Base-by-base conservation (phyloP, 1,139 yeast species). In the Geotrichum phurueaensis region DNA sequence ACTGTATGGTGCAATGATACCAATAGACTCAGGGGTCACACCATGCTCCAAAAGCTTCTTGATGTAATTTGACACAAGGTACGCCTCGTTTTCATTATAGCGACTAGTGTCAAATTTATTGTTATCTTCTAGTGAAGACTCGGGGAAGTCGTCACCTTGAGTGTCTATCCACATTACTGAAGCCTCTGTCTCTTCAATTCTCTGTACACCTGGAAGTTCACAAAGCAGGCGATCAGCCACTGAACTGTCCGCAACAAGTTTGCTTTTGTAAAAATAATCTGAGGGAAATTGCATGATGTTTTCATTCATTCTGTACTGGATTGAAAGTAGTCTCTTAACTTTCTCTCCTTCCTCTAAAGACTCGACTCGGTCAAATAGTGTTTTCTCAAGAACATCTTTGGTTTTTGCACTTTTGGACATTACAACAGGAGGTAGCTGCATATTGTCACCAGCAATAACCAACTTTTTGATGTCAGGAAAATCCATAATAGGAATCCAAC, bases 401-500 rank as follows among this genome's bases (percentile, higher is more conserved):
- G 76, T 74, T 15, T 73, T 71, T 7, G 70, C 66, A 47, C 73
- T 69, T 43, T 75, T 74, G 5, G 72, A 69, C 57, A 72, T 75
- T 49, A 76, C 71, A 5, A 76, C 70, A 6, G 75, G 74, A 1
- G 97, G 92, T 47, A 92, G 76, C 72, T 92, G 97, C 76, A 85
- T 84, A 70, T 90, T 88, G 70, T 92, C 98, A 15, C 78, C 78
- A 12, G 78, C 78, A 39, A 75, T 81, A 0, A 92, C 83, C 36
- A 92, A 72, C 62, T 85, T 79, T 50, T 80, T 80, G 48, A 85
- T 81, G 4, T 83, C 79, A 48, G 82, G 76, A 67, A 87, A 89
- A 56, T 81, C 81, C 18, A 89, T 77, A n/a, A 94, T 65, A 0
- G 99, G 98, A 36, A 94, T 90, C 98, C 98, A 92, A 70, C 97